Evolutionary conservation across 2,329 filamentous ascomycete genomes (phyloP).

Genomic region (Emergomyces africanus): DNA sequence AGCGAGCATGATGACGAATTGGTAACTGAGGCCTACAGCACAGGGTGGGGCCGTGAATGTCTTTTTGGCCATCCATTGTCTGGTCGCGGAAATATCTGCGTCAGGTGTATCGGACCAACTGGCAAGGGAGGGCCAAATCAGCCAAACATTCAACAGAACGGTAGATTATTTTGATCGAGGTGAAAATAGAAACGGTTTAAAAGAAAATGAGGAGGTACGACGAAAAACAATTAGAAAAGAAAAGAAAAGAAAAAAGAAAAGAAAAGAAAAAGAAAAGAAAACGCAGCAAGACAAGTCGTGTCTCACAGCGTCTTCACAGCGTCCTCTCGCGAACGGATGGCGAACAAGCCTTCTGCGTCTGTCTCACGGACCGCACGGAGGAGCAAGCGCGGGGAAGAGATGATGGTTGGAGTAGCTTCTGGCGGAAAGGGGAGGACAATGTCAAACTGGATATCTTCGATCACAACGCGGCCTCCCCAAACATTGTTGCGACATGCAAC

Average conservation of each 20-base stretch:
- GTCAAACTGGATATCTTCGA: background rate
- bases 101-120: background rate
- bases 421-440: background rate
- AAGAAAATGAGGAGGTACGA: background rate
- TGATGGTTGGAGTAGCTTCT: background rate
- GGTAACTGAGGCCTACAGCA: constrained; percentile 3
- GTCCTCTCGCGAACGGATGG: background rate
- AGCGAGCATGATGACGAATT: constrained; percentile 5
- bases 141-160: background rate
- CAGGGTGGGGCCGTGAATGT: constrained; percentile 2
- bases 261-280: background rate
- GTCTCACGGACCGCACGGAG: background rate
- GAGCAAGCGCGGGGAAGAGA: background rate
- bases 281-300: background rate
- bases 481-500: background rate
- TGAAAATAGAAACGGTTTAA: background rate
- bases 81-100: background rate
- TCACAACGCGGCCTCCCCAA: background rate
- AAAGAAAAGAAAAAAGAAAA: background rate
- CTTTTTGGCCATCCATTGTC: constrained; percentile 5
- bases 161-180: background rate
- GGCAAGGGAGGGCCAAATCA: background rate
- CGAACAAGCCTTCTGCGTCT: constrained; percentile 1
- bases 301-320: background rate
- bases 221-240: no score